Base-by-base conservation (phyloP, 2,329 filamentous ascomycete species). In the Coniosporium tulheliwenetii region DNA sequence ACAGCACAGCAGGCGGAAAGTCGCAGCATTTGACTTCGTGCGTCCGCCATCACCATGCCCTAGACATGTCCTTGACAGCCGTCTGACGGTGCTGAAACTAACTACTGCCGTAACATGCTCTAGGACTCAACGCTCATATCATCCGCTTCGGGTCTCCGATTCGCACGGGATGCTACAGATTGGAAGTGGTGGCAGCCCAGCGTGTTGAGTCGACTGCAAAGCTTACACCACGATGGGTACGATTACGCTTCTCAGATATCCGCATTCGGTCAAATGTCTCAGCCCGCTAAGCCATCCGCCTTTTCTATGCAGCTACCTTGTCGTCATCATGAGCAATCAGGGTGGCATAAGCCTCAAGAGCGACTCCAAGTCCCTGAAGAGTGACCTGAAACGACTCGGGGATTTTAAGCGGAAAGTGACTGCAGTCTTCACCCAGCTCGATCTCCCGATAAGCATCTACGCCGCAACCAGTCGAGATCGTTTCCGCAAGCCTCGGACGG, bases 141-240 rank as follows among this genome's bases (percentile, higher is more conserved):
- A 1, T 81, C 85, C 0, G 70, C 76, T 3, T 93, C 86, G 0
- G 86, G 86, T 7, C 91, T 85, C 60, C 81, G 73, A 39, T 89
- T 89, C 52, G 71, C 76, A 2, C 71, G 71, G 39, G 74, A 77
- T 47, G 73, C 78, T 0, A 66, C 68, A 3, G 89, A 96, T 56
- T 98, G 91, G 91, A 85, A 84, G 58, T 98, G 91, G 91, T 96
- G 86, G 85, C 66, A 93, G 56, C 50, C 62, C 10, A 69, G 63
- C 13, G 82, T 96, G 0, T 85, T 85, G 1, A 61, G 59, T 0
- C 74, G 65, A 40, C 58, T 98, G 13, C 74, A 71, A 47, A 65
- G 77, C 44, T 66, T 96, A 2, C 73, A 85, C 52, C 65, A 75
- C 9, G 73, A 91, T 48, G 85, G 78, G 72, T 83, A 61, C 38